Percentiles rank a stretch among this genome's conserved stretches.
These are phyloP conservation scores for Jasminum sambac DNA, from an alignment of 257 asterid genomes.

Conservation along the genomic window DNA sequence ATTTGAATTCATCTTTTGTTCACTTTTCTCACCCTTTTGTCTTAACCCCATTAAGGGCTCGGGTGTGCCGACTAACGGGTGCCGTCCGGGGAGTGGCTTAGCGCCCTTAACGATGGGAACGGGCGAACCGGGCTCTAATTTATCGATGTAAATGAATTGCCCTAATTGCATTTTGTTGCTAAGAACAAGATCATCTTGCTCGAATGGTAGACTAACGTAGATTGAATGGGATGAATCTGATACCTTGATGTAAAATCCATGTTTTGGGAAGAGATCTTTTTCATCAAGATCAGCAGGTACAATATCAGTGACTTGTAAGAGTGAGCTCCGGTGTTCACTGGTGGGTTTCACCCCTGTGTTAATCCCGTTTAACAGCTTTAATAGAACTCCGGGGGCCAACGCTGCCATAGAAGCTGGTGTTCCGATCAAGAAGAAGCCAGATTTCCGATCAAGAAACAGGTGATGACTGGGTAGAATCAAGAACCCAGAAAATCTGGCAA, in stretches of 20 bases:
- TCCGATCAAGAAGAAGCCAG: background rate
- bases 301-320: conserved; percentile 82
- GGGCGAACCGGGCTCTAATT: conserved; percentile 84
- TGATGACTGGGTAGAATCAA: background rate
- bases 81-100: conserved; percentile 77
- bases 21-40: conserved; percentile 55
- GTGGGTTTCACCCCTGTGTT: conserved; percentile 77
- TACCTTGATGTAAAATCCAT: conserved; percentile 77
- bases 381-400: conserved; percentile 77
- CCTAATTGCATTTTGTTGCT: conserved; percentile 91
- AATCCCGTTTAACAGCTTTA: conserved; percentile 76
- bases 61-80: conserved; percentile 83
- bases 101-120: conserved; percentile 81
- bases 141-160: conserved; percentile 78
- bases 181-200: conserved; percentile 86
- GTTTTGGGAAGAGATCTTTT: conserved; percentile 72
- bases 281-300: conserved; percentile 95
- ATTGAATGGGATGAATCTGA: conserved; percentile 91
- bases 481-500: background rate
- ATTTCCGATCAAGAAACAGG: background rate
- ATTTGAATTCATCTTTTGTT: conserved; percentile 24
- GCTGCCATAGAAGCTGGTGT: conserved; percentile 49
- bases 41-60: conserved; percentile 87
- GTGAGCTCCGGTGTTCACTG: conserved; percentile 78
- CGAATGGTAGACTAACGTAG: conserved; percentile 72